These are phyloP conservation scores for Karstenula rhodostoma DNA, from an alignment of 2,329 filamentous ascomycete genomes.

Conservation along the genomic window DNA sequence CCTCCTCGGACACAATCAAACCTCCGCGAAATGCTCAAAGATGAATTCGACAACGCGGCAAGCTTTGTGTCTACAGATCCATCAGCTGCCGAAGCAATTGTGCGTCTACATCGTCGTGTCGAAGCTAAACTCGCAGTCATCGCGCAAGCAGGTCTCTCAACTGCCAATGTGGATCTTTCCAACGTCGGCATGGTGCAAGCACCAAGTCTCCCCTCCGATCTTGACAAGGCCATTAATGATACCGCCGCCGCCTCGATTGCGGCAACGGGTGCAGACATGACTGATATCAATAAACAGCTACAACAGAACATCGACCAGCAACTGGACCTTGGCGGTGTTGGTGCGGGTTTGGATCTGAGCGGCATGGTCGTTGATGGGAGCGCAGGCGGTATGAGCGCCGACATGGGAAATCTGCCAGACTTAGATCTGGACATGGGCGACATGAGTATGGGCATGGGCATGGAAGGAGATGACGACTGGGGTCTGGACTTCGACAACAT, in stretches of 20 bases:
- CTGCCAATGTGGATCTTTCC: conserved; percentile 36
- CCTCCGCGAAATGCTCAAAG: conserved; percentile 67
- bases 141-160: conserved; percentile 33
- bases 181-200: conserved; percentile 39
- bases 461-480: conserved; percentile 47
- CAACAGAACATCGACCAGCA: conserved; percentile 43
- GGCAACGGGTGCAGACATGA: conserved; percentile 33
- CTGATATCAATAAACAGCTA: conserved; percentile 43
- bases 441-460: conserved; percentile 42
- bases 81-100: conserved; percentile 66
- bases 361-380: conserved; percentile 37
- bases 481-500: conserved; percentile 54
- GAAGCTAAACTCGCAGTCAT: conserved; percentile 66
- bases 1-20: conserved; percentile 56
- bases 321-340: conserved; percentile 33
- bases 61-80: conserved; percentile 65
- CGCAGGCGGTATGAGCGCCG: conserved; percentile 30
- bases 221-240: conserved; percentile 48
- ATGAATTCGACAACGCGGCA: conserved; percentile 66
- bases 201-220: conserved; percentile 38
- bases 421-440: conserved; percentile 40
- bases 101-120: conserved; percentile 69
- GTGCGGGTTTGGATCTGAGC: conserved; percentile 38
- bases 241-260: conserved; percentile 42
- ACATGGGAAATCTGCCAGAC: conserved; percentile 36